Base-by-base conservation (phyloP, 306 rosid genomes). In the Fragaria nilgerrensis region DNA sequence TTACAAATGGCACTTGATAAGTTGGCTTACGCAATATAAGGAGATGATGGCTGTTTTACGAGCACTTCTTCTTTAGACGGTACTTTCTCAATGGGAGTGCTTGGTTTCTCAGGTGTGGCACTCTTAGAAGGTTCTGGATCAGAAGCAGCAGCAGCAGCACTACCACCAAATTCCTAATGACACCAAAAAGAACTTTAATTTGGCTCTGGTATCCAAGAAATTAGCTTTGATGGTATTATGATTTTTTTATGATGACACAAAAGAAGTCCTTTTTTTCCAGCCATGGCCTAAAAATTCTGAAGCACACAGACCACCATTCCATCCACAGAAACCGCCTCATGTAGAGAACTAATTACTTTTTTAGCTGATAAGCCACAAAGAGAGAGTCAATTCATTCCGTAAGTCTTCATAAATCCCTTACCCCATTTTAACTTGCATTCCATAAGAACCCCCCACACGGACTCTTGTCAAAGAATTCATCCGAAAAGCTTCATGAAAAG, bases 21-120 rank as follows among this genome's bases (percentile, higher is more conserved):
- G 19, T 75, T 58, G 56, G 75, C 95, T 85, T 86, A 91, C 97
- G 41, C 89, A 23, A 72, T 80, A 79, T 85, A 89, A 49, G 98
- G 95, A 78, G 98, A 91, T 78, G 81, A 90, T 41, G 92, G 70
- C 29, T 85, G 84, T 68, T 84, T 63, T 9, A 72, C 77, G 65
- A 45, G 83, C 62, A 79, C 80, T 81, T 79, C 82, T 63, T 78
- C 82, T 76, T 63, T 83, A 48, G 73, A 70, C 58, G 84, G 49
- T 70, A 84, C 93, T 73, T 79, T 56, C 74, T 56, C 79, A 41
- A 77, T 58, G 63, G 86, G 45, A 83, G 73, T 68, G 61, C 66
- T 83, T 53, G 89, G 82, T 81, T 86, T 83, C 75, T 23, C 81
- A 22, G 82, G 64, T 72, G 69, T 69, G 58, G 77, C 75, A 84